Evolutionary conservation across 208 protist genomes (phyloP), one percentile per base, ranked within the genome.

Genomic region (Trypanosoma lewisi): DNA sequence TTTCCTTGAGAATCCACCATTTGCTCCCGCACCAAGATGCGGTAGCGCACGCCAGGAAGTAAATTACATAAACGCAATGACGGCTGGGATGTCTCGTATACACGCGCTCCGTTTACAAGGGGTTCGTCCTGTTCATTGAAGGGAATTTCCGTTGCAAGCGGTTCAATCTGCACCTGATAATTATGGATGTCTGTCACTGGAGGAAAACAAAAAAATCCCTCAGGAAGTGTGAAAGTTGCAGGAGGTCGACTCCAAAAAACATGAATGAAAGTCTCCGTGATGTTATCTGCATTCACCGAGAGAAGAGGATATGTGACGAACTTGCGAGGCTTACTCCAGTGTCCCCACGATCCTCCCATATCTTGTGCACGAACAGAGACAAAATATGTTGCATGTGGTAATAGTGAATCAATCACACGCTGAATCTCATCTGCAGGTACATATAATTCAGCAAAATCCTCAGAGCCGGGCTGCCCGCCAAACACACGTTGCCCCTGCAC

Each of bases 81-180:
- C 7, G 83, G 87, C 78, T 97, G 91, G 48, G 91, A 92, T 45
- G 87, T 94, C 69, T 97, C 89, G 64, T 95, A 97, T 42, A 89
- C 76, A 12, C 91, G 84, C 14, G 87, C 89, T 11, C 85, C 91
- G 51, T 92, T 73, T 11, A 88, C 78, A 30, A 95, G 76, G 4
- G 84, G 85, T 67, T 94, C 87, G 63, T 96, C 86, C 12, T 56
- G 67, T 67, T 90, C 88, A 59, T 88, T 62, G 63, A 94, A 93
- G 14, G 83, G 73, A 28, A 48, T 28, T 70, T 97, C 91, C 7
- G 64, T 70, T 17, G 75, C 36, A 48, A 91, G 74, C 2, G 91
- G 91, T 27, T 73, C 68, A 51, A 97, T 91, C 17, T 74, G 73
- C 21, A 97, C 83, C 58, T 94, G 88, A 61, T 94, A 97, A 71